Evolutionary conservation across 139 green algal genomes (phyloP), one percentile per base, ranked within the genome.

Genomic region (Pleodorina starrii): DNA sequence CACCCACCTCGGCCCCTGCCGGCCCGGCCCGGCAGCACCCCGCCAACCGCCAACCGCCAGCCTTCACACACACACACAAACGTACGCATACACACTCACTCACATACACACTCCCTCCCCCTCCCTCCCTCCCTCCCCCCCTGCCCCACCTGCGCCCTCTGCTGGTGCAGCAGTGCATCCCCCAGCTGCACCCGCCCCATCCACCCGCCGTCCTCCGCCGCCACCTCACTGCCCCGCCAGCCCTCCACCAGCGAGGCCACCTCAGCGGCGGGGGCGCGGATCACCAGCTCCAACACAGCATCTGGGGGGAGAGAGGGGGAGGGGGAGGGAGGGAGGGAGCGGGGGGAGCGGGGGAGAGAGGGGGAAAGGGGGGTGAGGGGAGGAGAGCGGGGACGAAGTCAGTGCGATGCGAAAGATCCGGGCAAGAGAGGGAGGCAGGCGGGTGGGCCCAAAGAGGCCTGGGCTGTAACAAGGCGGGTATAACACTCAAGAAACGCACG

Each of bases 271-370:
- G 71, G 71, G 12, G 88, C 32, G 85, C 74, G 73, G 88, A 97
- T 96, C 54, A 96, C 91, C 32, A 96, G 86, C 69, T 97, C 95
- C 74, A 97, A 89, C 80, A 96, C 92, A 68, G 93, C 90, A 79
- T 97, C 83, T 88, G 80, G 2, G 75, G n/a, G 17, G 16, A n/a
- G 50, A 46, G 5, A 27, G 75, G 25, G 25, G 27, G 43, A 27
- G 43, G 27, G 25, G 43, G 27, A n/a, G 73, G 43, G 25, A 42
- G 43, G 6, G 73, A 21, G 40, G 10, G 5, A 76, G 35, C 35
- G 68, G 36, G 36, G 35, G 35, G 1, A 10, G 32, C 11, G 19
- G 36, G 68, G 68, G n/a, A n/a, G n/a, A n/a, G n/a, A n/a, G n/a
- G n/a, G n/a, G n/a, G n/a, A n/a, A n/a, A n/a, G n/a, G n/a, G n/a